These are phyloP conservation scores for Apiosordaria backusii DNA, from an alignment of 495 filamentous ascomycete genomes.

Conservation along the genomic window DNA sequence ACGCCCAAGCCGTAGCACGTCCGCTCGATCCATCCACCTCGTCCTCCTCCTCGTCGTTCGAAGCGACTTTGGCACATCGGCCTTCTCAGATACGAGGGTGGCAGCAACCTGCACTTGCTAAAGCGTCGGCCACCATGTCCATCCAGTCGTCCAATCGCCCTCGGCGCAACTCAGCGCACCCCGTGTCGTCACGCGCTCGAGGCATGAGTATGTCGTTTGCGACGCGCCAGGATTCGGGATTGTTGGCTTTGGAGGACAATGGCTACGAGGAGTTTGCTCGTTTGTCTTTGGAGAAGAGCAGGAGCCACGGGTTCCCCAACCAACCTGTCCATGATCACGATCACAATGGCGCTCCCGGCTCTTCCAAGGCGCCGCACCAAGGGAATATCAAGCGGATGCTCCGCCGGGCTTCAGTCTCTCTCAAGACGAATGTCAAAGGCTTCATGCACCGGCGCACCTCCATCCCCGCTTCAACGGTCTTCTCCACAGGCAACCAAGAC, in stretches of 20 bases:
- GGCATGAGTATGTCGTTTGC: slow-evolving; percentile 40
- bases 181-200: slow-evolving; percentile 22
- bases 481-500: slow-evolving; percentile 29
- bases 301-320: slow-evolving; percentile 25
- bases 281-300: slow-evolving; percentile 32
- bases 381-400: slow-evolving; percentile 41
- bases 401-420: slow-evolving; percentile 49
- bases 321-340: slow-evolving; percentile 15
- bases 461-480: slow-evolving; percentile 35
- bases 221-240: slow-evolving; percentile 32
- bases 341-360: slow-evolving; percentile 13
- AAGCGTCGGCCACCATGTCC: slow-evolving; percentile 1
- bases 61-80: too few relatives aligned
- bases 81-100: too few relatives aligned
- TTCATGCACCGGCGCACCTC: slow-evolving; percentile 47
- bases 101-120: background rate
- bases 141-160: slow-evolving; percentile 13
- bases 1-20: too few relatives aligned
- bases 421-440: slow-evolving; percentile 39
- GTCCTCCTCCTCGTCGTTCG: background rate
- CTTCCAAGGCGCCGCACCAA: slow-evolving; percentile 23
- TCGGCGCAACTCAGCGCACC: slow-evolving; percentile 7
- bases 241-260: slow-evolving; percentile 18
- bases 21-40: background rate
- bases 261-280: slow-evolving; percentile 6